phyloP scores from a whole-genome alignment of 768 basidiomycete species.

The Pisolithus marmoratus region DNA sequence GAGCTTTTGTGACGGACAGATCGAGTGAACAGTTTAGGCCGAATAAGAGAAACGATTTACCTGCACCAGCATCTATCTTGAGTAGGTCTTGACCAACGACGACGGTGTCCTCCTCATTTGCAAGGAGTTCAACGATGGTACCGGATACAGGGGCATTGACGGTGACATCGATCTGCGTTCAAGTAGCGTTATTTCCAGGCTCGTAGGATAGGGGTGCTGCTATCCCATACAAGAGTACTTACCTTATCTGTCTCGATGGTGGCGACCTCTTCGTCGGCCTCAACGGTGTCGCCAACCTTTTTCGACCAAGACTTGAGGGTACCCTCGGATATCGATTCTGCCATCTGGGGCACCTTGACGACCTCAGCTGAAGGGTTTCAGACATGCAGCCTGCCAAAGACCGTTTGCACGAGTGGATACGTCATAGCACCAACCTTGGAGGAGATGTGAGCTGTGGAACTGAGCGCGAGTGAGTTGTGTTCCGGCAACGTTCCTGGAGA shows the following conservation, averaged over 20 bases:
- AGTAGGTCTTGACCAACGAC: slow-evolving; percentile 93
- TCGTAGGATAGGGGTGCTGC: neutral
- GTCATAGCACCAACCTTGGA: slow-evolving; percentile 51
- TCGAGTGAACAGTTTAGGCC: neutral
- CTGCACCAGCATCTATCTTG: slow-evolving; percentile 80
- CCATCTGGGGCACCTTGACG: slow-evolving; percentile 95
- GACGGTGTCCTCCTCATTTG: slow-evolving; percentile 90
- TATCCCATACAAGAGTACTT: slow-evolving; percentile 7
- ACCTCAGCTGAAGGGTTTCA: slow-evolving; percentile 57
- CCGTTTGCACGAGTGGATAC: slow-evolving; percentile 6
- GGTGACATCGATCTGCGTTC: slow-evolving; percentile 83
- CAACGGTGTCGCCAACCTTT: slow-evolving; percentile 86
- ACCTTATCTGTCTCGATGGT: slow-evolving; percentile 99
- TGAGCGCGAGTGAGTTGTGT: slow-evolving; percentile 46
- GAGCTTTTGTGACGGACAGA: slow-evolving; percentile 12
- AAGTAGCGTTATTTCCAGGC: slow-evolving; percentile 4
- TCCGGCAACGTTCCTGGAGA: slow-evolving; percentile 40
- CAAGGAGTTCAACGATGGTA: slow-evolving; percentile 80
- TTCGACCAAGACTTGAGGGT: slow-evolving; percentile 94
- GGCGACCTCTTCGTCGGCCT: slow-evolving; percentile 92
- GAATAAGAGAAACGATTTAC: slow-evolving; percentile 30
- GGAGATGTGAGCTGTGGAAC: slow-evolving; percentile 65
- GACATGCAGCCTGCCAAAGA: slow-evolving; percentile 9
- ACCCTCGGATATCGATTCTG: slow-evolving; percentile 97
- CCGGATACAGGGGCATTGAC: slow-evolving; percentile 91